phyloP scores from a whole-genome alignment of 164 flowering plant genomes.

The Cinnamomum chago region DNA sequence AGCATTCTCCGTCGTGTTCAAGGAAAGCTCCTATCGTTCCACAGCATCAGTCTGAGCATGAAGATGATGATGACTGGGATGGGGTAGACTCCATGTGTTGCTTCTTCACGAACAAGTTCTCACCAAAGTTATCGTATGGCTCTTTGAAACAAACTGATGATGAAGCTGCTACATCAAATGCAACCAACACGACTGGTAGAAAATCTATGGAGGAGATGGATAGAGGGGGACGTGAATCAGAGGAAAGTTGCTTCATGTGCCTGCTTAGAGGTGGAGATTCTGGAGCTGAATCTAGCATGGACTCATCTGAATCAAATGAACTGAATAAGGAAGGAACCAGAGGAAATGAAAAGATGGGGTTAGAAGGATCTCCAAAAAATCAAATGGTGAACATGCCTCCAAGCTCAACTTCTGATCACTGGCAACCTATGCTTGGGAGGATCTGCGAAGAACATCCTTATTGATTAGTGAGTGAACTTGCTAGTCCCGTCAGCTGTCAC shows the following conservation, averaged over 20 bases:
- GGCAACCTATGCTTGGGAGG: conserved; percentile 47
- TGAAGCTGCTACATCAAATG: neutral
- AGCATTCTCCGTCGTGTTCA: conserved; percentile 4
- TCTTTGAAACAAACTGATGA: conserved; percentile 9
- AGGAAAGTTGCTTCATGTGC: conserved; percentile 8
- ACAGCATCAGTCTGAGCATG: neutral
- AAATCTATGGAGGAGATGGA: neutral
- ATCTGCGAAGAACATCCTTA: conserved; percentile 24
- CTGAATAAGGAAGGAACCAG: conserved; percentile 7
- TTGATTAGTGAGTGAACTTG: neutral
- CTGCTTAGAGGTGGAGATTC: conserved; percentile 13
- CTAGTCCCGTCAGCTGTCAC: too few relatives aligned
- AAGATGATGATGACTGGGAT: conserved; percentile 1
- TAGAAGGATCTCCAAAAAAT: neutral
- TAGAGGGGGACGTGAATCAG: neutral
- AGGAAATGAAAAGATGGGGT: neutral
- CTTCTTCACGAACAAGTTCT: conserved; percentile 15
- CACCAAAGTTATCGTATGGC: conserved; percentile 2
- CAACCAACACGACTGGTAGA: neutral
- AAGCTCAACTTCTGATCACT: conserved; percentile 17
- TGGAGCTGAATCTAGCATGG: neutral
- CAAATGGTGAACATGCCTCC: neutral
- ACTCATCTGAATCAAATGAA: conserved; percentile 15
- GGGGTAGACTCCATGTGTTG: conserved; percentile 16
- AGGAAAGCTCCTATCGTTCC: neutral